Percentiles rank a stretch among this genome's conserved stretches.
Conservation (phyloP, 148 eudicot species). For the Hydrangea macrophylla region DNA sequence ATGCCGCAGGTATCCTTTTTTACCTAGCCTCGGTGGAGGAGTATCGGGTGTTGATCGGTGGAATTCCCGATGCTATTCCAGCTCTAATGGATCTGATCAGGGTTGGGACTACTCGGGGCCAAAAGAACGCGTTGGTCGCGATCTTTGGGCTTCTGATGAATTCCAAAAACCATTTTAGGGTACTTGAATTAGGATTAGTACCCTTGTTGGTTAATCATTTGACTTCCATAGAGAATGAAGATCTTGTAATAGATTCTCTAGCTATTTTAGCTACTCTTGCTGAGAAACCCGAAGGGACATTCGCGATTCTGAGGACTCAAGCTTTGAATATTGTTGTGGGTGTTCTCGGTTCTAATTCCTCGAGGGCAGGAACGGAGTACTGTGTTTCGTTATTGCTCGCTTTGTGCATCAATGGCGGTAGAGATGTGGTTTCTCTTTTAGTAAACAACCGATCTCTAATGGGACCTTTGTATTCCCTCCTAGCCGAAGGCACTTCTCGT, state of each 20-base stretch:
- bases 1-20: constrained; percentile 74
- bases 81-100: constrained; percentile 52
- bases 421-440: constrained; percentile 73
- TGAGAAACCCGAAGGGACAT: constrained; percentile 59
- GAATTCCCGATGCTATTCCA: constrained; percentile 47
- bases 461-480: constrained; percentile 52
- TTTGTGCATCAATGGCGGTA: constrained; percentile 54
- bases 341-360: constrained; percentile 40
- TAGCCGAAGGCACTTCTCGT: constrained; percentile 51
- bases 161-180: constrained; percentile 52
- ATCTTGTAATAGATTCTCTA: constrained; percentile 51
- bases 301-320: constrained; percentile 40
- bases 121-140: constrained; percentile 65
- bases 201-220: constrained; percentile 43
- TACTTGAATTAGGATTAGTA: constrained; percentile 57
- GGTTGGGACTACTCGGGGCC: constrained; percentile 47
- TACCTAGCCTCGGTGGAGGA: constrained; percentile 77
- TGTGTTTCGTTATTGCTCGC: constrained; percentile 62
- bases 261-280: constrained; percentile 63
- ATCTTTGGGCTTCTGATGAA: constrained; percentile 56
- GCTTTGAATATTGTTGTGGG: constrained; percentile 31
- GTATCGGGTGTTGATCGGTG: constrained; percentile 50
- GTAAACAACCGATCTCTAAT: constrained; percentile 63
- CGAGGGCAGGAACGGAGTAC: constrained; percentile 53
- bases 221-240: constrained; percentile 45